Percentiles rank a stretch among this genome's conserved stretches.
phyloP scores from a whole-genome alignment of 192 early-diverging fungal species.

The Polychytrium aggregatum region DNA sequence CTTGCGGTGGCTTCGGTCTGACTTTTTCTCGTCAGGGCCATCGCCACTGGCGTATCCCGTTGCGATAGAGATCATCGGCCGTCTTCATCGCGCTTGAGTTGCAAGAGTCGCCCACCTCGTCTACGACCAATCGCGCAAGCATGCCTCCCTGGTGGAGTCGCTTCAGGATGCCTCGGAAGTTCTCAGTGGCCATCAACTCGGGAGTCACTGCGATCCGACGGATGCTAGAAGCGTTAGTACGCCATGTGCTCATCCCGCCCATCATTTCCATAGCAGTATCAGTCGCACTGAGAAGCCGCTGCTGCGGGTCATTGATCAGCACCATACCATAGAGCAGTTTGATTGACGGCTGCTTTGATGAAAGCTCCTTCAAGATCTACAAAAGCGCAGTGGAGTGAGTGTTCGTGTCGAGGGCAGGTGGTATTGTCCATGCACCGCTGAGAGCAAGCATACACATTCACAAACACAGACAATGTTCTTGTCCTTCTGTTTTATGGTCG shows the following conservation, averaged over 20 bases:
- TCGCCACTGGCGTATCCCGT: too few species aligned
- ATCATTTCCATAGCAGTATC: too few species aligned
- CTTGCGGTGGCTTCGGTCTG: too few species aligned
- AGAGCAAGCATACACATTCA: neutral
- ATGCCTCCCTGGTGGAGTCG: constrained; percentile 14
- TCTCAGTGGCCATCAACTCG: constrained; percentile 30
- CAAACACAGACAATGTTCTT: constrained; percentile 10
- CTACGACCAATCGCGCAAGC: constrained; percentile 31
- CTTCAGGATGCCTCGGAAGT: constrained; percentile 19
- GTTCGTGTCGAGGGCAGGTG: too few species aligned
- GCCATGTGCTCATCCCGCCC: too few species aligned
- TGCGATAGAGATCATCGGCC: too few species aligned
- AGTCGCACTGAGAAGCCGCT: too few species aligned
- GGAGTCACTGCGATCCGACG: constrained; percentile 23
- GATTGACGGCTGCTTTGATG: constrained; percentile 6
- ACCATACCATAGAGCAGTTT: constrained; percentile 36
- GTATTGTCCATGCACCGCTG: neutral
- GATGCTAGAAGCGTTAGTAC: too few species aligned
- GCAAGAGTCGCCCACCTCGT: constrained; percentile 19
- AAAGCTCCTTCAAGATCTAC: constrained; percentile 20
- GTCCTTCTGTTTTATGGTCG: constrained; percentile 17
- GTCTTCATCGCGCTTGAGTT: too few species aligned
- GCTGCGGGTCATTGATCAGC: too few species aligned
- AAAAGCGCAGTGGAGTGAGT: too few species aligned
- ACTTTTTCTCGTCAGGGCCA: too few species aligned